Percentiles rank a stretch among this genome's conserved stretches.
phyloP scores from a whole-genome alignment of 148 eudicot species.

The Chenopodium formosanum region DNA sequence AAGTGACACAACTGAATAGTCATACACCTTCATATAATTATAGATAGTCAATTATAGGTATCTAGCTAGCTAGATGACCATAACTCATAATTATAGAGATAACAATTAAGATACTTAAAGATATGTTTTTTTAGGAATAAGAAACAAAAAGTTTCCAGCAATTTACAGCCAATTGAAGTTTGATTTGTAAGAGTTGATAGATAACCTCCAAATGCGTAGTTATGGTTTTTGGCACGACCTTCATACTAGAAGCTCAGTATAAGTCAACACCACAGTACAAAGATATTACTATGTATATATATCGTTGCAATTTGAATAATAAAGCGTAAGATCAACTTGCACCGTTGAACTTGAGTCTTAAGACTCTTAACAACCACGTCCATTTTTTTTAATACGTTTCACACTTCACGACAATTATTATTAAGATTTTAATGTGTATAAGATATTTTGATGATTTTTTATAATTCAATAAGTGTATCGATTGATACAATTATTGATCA shows the following conservation, averaged over 20 bases:
- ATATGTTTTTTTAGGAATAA: neutral
- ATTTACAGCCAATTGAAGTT: conserved; percentile 14
- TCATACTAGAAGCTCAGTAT: neutral
- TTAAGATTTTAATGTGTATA: neutral
- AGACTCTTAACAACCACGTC: neutral
- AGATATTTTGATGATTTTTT: too few species aligned
- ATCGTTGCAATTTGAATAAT: neutral
- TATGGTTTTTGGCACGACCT: conserved; percentile 16
- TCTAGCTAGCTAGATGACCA: conserved; percentile 2
- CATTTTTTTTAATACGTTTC: neutral
- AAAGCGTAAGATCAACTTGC: neutral
- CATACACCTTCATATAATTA: neutral
- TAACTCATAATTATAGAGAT: neutral
- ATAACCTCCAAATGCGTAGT: conserved; percentile 19
- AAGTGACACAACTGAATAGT: neutral
- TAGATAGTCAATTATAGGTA: neutral
- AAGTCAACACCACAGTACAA: conserved; percentile 16
- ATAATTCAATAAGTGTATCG: too few species aligned
- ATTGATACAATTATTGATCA: too few species aligned
- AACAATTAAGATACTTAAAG: neutral
- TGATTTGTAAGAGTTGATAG: conserved; percentile 4
- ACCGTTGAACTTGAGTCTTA: neutral
- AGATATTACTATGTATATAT: neutral
- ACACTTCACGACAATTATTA: neutral
- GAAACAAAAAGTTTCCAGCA: conserved; percentile 17